Evolutionary conservation across 164 flowering plant genomes (phyloP), one percentile per base, ranked within the genome.

Genomic region (Tetracentron sinense): DNA sequence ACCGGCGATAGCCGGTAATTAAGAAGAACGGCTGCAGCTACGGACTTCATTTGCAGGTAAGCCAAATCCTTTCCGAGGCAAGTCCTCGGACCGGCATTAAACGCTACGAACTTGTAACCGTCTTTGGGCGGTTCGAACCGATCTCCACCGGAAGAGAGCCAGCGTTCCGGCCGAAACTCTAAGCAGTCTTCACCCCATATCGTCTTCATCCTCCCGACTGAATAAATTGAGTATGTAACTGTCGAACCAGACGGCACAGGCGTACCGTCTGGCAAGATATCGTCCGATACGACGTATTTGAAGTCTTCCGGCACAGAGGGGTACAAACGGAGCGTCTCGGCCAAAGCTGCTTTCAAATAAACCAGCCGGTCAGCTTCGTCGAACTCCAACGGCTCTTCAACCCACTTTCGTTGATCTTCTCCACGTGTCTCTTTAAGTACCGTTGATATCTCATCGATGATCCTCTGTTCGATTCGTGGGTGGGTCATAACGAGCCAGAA

Each of bases 1-100:
- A 69, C 93, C 68, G 56, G 72, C 1, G 77, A 50, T 20, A 87
- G 68, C 73, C 90, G 82, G 79, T 89, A 83, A 14, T 86, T 79
- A 19, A 89, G 68, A 54, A 91, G 83, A 20, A 91, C 81, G 0
- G 97, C 96, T 7, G 96, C 68, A 0, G 87, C 96, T 47, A 89
- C 85, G 0, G 97, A 85, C 69, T 89, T 91, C 97, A 91, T 91
- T 54, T 91, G 97, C 70, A 91, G 66, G 76, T 91, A 91, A 58
- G 97, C 96, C 79, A 89, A 66, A 58, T 89, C 96, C 73, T 91
- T 91, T 47, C 97, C 97, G n/a, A 91, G 68, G 60, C 96, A 89
- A 33, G 82, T 89, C 65, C 97, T 84, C 31, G 97, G 93, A 12
- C 97, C 97, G 0, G 78, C 97, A 51, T 87, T 90, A 42, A 90